Evolutionary conservation across 2,329 filamentous ascomycete species (phyloP).

Genomic region (Colletotrichum sp.): DNA sequence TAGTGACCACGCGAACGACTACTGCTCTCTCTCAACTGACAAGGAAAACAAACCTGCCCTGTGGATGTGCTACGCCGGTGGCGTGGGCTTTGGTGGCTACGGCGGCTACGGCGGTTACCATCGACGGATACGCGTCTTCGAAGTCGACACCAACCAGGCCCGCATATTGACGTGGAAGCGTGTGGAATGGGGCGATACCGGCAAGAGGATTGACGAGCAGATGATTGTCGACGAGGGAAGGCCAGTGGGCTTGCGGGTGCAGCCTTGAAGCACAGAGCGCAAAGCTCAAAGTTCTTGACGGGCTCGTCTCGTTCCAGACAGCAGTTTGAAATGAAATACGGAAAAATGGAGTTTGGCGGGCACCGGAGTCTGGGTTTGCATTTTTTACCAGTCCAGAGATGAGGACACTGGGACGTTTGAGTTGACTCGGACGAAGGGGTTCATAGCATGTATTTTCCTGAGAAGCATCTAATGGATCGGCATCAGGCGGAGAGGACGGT

Average conservation of each 20-base stretch:
- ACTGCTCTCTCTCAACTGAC: constrained; percentile 75
- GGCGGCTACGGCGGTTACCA: constrained; percentile 88
- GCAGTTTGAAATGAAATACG: neutral
- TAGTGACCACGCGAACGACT: constrained; percentile 95
- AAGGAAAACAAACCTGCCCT: constrained; percentile 67
- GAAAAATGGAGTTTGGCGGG: constrained; percentile 8
- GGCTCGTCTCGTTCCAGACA: neutral
- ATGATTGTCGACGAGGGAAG: constrained; percentile 69
- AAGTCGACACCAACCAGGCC: constrained; percentile 90
- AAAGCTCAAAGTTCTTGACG: neutral
- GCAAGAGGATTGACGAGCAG: constrained; percentile 63
- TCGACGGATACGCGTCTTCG: constrained; percentile 85
- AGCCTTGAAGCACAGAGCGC: neutral
- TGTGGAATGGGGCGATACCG: constrained; percentile 69
- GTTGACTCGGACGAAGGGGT: neutral
- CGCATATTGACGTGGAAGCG: constrained; percentile 93
- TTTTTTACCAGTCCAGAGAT: neutral
- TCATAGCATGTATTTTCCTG: constrained; percentile 4
- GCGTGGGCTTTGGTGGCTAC: constrained; percentile 91
- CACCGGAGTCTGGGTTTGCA: constrained; percentile 8
- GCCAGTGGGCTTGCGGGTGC: constrained; percentile 27
- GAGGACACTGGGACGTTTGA: neutral
- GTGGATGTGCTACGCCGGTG: constrained; percentile 99
- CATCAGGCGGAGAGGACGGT: neutral
- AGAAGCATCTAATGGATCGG: neutral